Evolutionary conservation across 306 rosid genomes (phyloP).

Genomic region (Prunus dulcis): DNA sequence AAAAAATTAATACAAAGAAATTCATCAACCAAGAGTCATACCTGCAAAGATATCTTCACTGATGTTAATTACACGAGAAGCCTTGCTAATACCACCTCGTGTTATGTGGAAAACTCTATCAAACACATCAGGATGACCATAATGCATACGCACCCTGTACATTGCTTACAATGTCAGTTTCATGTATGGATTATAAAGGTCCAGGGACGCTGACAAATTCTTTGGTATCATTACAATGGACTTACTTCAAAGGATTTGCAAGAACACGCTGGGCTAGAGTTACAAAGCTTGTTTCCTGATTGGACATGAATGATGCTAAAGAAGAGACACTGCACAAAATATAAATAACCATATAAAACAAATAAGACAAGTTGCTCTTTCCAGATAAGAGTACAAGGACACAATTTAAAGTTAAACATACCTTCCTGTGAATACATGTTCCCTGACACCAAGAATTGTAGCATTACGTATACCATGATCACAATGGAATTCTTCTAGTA

Average conservation of each 20-base stretch:
- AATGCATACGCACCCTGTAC: conserved; percentile 91
- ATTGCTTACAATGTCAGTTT: conserved; percentile 17
- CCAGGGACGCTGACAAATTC: conserved; percentile 17
- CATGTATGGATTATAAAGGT: not conserved
- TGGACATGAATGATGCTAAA: conserved; percentile 85
- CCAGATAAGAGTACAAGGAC: conserved; percentile 1
- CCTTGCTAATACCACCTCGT: conserved; percentile 97
- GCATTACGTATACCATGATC: conserved; percentile 81
- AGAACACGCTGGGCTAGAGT: conserved; percentile 95
- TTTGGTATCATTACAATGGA: conserved; percentile 9
- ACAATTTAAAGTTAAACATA: conserved; percentile 23
- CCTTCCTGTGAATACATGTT: conserved; percentile 96
- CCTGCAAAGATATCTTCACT: conserved; percentile 95
- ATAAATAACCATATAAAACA: conserved; percentile 7
- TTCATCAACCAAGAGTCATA: conserved; percentile 6
- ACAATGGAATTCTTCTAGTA: conserved; percentile 79
- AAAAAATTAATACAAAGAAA: not conserved
- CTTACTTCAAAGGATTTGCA: conserved; percentile 93
- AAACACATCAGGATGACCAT: conserved; percentile 98
- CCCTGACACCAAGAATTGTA: conserved; percentile 93
- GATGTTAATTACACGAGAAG: conserved; percentile 87
- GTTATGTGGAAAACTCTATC: conserved; percentile 92
- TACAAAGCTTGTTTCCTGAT: conserved; percentile 90
- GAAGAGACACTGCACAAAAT: conserved; percentile 78
- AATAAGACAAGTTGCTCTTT: not conserved